These are phyloP conservation scores for Quercus aquifolioides DNA, from an alignment of 306 rosid genomes.

Conservation along the genomic window DNA sequence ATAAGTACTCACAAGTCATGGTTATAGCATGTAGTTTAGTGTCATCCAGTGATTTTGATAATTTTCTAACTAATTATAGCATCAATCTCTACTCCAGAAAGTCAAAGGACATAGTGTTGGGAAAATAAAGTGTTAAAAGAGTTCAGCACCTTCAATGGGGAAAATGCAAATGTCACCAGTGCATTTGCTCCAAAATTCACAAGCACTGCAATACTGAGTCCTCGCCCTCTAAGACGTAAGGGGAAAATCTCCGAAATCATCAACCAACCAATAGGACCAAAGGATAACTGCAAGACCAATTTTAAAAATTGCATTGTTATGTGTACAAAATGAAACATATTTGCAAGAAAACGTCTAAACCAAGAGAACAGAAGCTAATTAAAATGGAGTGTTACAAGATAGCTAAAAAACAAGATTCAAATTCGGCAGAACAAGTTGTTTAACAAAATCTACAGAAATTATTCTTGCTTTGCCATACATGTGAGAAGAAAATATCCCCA, in stretches of 20 bases:
- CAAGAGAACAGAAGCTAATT: not conserved
- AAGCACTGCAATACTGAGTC: conserved; percentile 90
- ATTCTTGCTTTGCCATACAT: not conserved
- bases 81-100: not conserved
- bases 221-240: conserved; percentile 79
- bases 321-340: not conserved
- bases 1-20: not conserved
- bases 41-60: not conserved
- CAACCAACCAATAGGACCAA: conserved; percentile 98
- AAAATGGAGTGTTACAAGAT: not conserved
- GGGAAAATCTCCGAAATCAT: conserved; percentile 97
- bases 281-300: conserved; percentile 67
- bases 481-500: not conserved
- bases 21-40: not conserved
- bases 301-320: conserved; percentile 1
- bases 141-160: conserved; percentile 71
- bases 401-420: not conserved
- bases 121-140: not conserved
- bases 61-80: not conserved
- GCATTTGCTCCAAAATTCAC: conserved; percentile 89
- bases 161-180: conserved; percentile 84
- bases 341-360: not conserved
- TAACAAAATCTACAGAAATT: not conserved
- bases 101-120: not conserved
- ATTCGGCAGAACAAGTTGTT: not conserved